Base-by-base conservation (phyloP, 805 yeast species). In the Wickerhamomyces sydowiorum region DNA sequence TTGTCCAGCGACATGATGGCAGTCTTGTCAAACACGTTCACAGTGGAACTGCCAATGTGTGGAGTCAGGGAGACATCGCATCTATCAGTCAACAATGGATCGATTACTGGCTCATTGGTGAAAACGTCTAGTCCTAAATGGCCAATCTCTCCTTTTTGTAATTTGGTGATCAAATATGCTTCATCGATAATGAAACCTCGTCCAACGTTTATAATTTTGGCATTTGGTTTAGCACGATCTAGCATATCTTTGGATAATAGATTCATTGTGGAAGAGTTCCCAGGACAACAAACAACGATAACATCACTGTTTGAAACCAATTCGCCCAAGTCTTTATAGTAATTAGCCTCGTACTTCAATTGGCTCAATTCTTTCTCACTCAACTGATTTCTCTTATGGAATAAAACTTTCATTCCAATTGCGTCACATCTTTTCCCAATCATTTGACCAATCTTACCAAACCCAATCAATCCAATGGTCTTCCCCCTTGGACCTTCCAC, bases 111-210 rank as follows among this genome's bases (percentile, higher is more conserved):
- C 54, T 80, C 86, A 14, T 65, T 52, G 50, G 75, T 75, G 51
- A 66, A 80, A 2, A 80, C 86, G 53, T 80, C 87, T 39, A 74
- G 59, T 0, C 84, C 87, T 5, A 80, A 72, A 57, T 73, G 78
- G 31, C 75, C 61, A 5, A 80, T 60, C 28, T 67, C 67, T 0
- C 79, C 80, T 7, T 56, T 37, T 39, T 67, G 59, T 3, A 60
- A 42, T 13, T 40, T 39, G 13, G 62, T 59, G 9, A 74, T 69
- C 20, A 80, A 61, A 1, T 75, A 76, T 10, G 67, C 61, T 50
- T 75, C 77, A 45, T 77, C 80, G 36, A 79, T 56, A 14, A 78
- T 67, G 7, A 63, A 51, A 2, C 86, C 87, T 44, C 86, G 63
- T 4, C 86, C 86, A 20, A 78, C 70, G 56, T 80, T 80, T 47